phyloP scores from a whole-genome alignment of 257 asterid genomes.

The Solanum etuberosum region DNA sequence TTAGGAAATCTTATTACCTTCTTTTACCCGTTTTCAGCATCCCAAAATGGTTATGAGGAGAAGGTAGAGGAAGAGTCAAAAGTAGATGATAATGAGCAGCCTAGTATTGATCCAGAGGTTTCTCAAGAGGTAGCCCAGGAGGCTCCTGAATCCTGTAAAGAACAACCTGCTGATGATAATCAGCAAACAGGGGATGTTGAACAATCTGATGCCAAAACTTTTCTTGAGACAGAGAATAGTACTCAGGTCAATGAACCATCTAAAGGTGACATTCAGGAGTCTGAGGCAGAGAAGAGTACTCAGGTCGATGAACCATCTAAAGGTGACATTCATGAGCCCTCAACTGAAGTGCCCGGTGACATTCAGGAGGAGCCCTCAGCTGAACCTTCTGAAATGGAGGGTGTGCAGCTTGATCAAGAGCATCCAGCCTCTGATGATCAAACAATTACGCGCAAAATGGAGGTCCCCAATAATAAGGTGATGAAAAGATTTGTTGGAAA shows the following conservation, averaged over 20 bases:
- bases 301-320: slow-evolving; percentile 13
- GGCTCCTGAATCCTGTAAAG: slow-evolving; percentile 3
- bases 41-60: slow-evolving; percentile 21
- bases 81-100: slow-evolving; percentile 14
- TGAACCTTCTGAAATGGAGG: slow-evolving; percentile 35
- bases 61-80: slow-evolving; percentile 7
- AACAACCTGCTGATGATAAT: slow-evolving; percentile 14
- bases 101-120: slow-evolving; percentile 7
- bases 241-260: slow-evolving; percentile 12
- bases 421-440: slow-evolving; percentile 24
- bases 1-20: background rate
- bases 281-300: background rate
- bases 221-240: slow-evolving; percentile 13
- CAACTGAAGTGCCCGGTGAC: background rate
- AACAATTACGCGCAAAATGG: slow-evolving; percentile 67
- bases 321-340: slow-evolving; percentile 10
- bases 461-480: slow-evolving; percentile 91
- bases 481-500: background rate
- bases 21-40: background rate
- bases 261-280: slow-evolving; percentile 16
- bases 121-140: slow-evolving; percentile 28
- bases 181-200: slow-evolving; percentile 5
- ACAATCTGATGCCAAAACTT: slow-evolving; percentile 20
- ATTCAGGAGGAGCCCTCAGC: slow-evolving; percentile 30
- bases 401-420: slow-evolving; percentile 23